Percentiles rank a stretch among this genome's conserved stretches.
phyloP scores from a whole-genome alignment of 257 asterid genomes.

The Nicotiana noctiflora region DNA sequence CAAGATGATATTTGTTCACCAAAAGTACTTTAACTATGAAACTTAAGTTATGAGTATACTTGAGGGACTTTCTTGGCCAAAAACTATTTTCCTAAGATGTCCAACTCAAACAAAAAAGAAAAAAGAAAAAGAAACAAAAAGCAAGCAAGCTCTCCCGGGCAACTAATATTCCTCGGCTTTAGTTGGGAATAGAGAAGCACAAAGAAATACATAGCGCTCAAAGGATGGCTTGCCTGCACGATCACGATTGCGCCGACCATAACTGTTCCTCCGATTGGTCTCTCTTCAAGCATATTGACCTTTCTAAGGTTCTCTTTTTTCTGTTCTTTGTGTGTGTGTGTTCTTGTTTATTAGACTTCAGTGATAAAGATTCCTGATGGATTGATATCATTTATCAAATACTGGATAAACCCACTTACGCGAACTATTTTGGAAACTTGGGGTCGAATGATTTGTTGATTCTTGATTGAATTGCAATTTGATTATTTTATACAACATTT shows the following conservation, averaged over 20 bases:
- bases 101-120: background rate
- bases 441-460: background rate
- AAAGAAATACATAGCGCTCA: background rate
- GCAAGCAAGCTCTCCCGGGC: background rate
- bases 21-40: too few relatives aligned
- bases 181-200: background rate
- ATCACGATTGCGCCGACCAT: constrained; percentile 96
- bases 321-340: background rate
- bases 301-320: constrained; percentile 51
- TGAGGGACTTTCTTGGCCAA: too few relatives aligned
- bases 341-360: background rate
- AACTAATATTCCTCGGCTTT: background rate
- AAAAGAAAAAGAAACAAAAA: background rate
- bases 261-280: constrained; percentile 91
- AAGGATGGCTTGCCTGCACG: constrained; percentile 66
- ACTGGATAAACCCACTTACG: background rate
- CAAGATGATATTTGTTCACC: too few relatives aligned
- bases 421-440: background rate
- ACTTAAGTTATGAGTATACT: too few relatives aligned
- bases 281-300: constrained; percentile 84
- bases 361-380: background rate
- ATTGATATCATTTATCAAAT: background rate
- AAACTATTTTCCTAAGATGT: background rate
- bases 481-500: background rate
- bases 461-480: background rate